These are phyloP conservation scores for Inosperma sp. DNA, from an alignment of 768 basidiomycete species.

Conservation along the genomic window DNA sequence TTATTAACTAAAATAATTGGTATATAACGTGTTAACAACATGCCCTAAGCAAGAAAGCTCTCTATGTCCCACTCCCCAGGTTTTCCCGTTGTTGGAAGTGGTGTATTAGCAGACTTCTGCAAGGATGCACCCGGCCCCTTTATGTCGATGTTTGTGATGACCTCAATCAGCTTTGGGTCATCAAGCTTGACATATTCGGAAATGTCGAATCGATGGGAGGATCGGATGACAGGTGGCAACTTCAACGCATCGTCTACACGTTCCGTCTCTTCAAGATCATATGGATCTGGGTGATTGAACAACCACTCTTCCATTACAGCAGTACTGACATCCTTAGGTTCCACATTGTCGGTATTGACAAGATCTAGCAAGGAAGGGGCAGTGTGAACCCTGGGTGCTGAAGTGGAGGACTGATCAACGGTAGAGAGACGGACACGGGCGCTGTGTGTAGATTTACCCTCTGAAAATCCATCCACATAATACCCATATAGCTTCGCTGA, in stretches of 20 bases:
- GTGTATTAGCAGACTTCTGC: too few species aligned
- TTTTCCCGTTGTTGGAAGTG: too few species aligned
- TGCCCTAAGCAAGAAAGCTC: too few species aligned
- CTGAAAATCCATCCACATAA: constrained; percentile 18
- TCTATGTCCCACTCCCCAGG: too few species aligned
- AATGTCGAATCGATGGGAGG: constrained; percentile 13
- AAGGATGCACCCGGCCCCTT: too few species aligned
- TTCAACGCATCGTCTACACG: constrained; percentile 13
- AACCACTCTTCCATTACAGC: constrained; percentile 6
- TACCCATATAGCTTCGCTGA: constrained; percentile 20
- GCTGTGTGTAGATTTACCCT: constrained; percentile 15
- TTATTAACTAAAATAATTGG: too few species aligned
- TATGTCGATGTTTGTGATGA: constrained; percentile 14
- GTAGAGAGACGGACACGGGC: constrained; percentile 16
- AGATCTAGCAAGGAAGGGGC: constrained; percentile 13
- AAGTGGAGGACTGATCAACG: not conserved
- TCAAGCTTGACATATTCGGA: constrained; percentile 15
- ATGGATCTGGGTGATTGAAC: constrained; percentile 18
- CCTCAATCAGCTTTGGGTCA: constrained; percentile 4
- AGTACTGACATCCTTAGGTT: constrained; percentile 7
- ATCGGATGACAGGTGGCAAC: not conserved
- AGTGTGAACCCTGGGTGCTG: constrained; percentile 5
- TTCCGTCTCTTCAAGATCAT: constrained; percentile 17
- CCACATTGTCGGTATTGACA: constrained; percentile 14
- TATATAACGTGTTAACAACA: too few species aligned